Base-by-base conservation (phyloP, 805 yeast species). In the Kregervanrija pseudodelftensis region DNA sequence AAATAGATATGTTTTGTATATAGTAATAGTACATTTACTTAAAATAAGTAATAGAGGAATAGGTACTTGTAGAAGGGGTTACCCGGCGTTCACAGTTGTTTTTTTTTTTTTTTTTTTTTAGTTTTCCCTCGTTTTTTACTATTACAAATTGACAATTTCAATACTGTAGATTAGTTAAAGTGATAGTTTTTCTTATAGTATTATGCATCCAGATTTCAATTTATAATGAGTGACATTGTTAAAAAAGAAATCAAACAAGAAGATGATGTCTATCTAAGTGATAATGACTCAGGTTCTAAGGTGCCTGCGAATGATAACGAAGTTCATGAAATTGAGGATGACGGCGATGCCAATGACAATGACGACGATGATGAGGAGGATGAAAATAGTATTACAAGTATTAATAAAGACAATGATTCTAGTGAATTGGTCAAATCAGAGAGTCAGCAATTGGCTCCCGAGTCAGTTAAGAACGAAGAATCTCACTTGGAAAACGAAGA, bases 291-390 rank as follows among this genome's bases (percentile, higher is more conserved):
- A 7, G 8, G 8, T 22, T 5, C 28, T 22, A 22, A 22, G 8
- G 28, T 22, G 28, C 28, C 28, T 7, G 28, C 30, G 30, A 40
- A 44, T 14, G 38, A 40, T 16, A 12, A 16, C 13, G 38, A 37
- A 11, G 40, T 33, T 11, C 36, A 10, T 12, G 32, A 14, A 35
- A 32, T 32, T 10, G 34, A 15, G 7, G 44, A 33, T 11, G 44
- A 38, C 14, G 45, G 14, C 13, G 36, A 12, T 14, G 44, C 16
- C n/a, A 39, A 41, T 11, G 45, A n/a, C n/a, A n/a, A n/a, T n/a
- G n/a, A n/a, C n/a, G n/a, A n/a, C n/a, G n/a, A n/a, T n/a, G n/a
- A n/a, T n/a, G n/a, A n/a, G n/a, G n/a, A n/a, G n/a, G n/a, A n/a
- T n/a, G n/a, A n/a, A n/a, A n/a, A n/a, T n/a, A n/a, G n/a, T n/a